Evolutionary conservation across 352 stramenopile species (phyloP), one percentile per base, ranked within the genome.

Genomic region (Phytophthora crassamura): DNA sequence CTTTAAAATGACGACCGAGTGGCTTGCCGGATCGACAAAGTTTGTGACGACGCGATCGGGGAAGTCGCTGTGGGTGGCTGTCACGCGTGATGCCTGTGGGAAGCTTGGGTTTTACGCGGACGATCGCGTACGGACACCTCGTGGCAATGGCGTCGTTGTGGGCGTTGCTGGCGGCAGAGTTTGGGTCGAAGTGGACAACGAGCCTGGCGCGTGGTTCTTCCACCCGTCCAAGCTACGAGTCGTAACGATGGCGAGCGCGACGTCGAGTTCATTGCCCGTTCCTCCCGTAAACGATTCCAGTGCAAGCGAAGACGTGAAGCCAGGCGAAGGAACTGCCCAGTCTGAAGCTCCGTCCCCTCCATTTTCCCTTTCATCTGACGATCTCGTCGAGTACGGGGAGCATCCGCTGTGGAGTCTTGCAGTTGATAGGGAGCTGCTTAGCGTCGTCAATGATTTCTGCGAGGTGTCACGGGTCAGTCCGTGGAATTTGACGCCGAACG

Each of bases 101-200:
- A 54, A 50, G 7, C 72, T 88, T 38, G 87, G 81, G 0, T 91
- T 94, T 52, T 63, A 75, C 36, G 59, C 70, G 0, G 62, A 82
- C 1, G 87, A 95, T 12, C 72, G 73, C 33, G 88, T 97, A 32
- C 75, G 84, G 2, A 95, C 85, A 2, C 65, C 79, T 55, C 77
- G 90, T n/a, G 90, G 90, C 0, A 85, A 87, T 56, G 90, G 85
- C 2, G 69, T 70, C 7, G 75, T 97, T 0, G 39, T 94, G 3
- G 90, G 90, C 0, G 74, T 90, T 7, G 79, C 82, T 2, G 71
- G 80, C 30, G 64, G 69, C 11, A 74, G 82, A 5, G 51, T 96
- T 7, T 97, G 90, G 90, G 73, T 96, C 7, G 74, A 94, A 55
- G 77, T 95, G 0, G 90, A 97, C 18, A 86, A 73, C 1, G 85